Evolutionary conservation across 1,284 basidiomycete species (phyloP).

Genomic region (Gymnopus androsaceus): DNA sequence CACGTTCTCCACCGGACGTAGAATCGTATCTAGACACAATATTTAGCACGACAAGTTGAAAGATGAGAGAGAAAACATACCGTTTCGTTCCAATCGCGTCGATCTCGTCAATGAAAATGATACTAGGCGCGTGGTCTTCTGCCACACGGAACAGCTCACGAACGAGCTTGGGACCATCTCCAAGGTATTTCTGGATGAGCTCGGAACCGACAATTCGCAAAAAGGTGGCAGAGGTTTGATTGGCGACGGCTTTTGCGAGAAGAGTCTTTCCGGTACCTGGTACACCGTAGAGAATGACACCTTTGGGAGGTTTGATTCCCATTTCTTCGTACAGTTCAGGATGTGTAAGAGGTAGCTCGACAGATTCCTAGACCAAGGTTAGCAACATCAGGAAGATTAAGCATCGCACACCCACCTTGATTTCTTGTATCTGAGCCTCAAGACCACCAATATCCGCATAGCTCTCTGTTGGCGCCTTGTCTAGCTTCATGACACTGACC

Average conservation of each 20-base stretch:
- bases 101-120: constrained; percentile 99
- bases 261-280: constrained; percentile 99
- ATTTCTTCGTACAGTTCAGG: constrained; percentile 99
- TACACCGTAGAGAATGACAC: constrained; percentile 98
- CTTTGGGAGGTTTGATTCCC: constrained; percentile 98
- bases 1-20: constrained; percentile 95
- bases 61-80: constrained; percentile 37
- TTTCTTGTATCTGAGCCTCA: constrained; percentile 97
- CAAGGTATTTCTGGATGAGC: constrained; percentile 98
- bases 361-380: constrained; percentile 76
- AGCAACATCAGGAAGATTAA: background rate
- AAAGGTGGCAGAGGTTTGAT: constrained; percentile 99
- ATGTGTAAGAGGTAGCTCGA: constrained; percentile 96
- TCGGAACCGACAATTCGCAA: constrained; percentile 97
- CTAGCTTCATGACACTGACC: constrained; percentile 98
- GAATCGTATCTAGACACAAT: constrained; percentile 76
- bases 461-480: constrained; percentile 98
- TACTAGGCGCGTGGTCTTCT: constrained; percentile 97
- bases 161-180: constrained; percentile 98
- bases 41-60: background rate
- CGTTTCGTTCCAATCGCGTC: constrained; percentile 99
- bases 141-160: constrained; percentile 96
- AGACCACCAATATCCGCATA: constrained; percentile 99
- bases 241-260: constrained; percentile 97
- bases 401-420: constrained; percentile 67